A percentile compares a stretch with the other conserved stretches of the same genome.
Evolutionary conservation across 2,329 filamentous ascomycete genomes (phyloP).

Genomic region (Fusarium anguioides): DNA sequence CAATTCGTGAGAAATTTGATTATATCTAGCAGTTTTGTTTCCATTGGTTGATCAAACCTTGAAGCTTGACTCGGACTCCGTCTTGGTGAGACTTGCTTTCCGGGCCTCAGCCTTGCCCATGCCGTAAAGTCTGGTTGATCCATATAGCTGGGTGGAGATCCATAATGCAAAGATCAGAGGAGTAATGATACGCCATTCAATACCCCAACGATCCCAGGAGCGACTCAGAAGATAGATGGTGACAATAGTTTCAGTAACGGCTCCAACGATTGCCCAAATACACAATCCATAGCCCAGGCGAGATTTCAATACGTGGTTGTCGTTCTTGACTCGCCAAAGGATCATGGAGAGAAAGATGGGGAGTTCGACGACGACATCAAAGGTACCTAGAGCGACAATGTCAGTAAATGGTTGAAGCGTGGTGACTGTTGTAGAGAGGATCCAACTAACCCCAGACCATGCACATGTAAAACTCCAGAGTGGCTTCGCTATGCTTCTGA

Average conservation of each 20-base stretch:
- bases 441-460: slow-evolving; percentile 20
- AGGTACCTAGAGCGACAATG: neutral
- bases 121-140: slow-evolving; percentile 2
- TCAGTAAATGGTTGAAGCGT: neutral
- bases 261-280: neutral
- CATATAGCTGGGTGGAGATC: slow-evolving; percentile 16
- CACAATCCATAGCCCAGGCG: slow-evolving; percentile 9
- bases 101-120: slow-evolving; percentile 9
- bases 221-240: slow-evolving; percentile 13
- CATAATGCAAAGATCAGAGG: slow-evolving; percentile 6
- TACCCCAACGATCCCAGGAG: slow-evolving; percentile 2
- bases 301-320: neutral
- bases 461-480: slow-evolving; percentile 23
- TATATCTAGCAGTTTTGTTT: too few relatives aligned
- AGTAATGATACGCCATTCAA: slow-evolving; percentile 2
- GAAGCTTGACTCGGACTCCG: neutral
- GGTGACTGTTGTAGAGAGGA: rapidly evolving
- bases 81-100: neutral
- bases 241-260: neutral
- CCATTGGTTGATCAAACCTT: too few relatives aligned
- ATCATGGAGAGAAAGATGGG: slow-evolving; percentile 18
- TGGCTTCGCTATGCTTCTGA: slow-evolving; percentile 5
- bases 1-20: too few relatives aligned
- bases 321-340: slow-evolving; percentile 5
- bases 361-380: slow-evolving; percentile 17